Conservation (phyloP, 2,329 filamentous ascomycete genomes). For the Akanthomyces muscarius region DNA sequence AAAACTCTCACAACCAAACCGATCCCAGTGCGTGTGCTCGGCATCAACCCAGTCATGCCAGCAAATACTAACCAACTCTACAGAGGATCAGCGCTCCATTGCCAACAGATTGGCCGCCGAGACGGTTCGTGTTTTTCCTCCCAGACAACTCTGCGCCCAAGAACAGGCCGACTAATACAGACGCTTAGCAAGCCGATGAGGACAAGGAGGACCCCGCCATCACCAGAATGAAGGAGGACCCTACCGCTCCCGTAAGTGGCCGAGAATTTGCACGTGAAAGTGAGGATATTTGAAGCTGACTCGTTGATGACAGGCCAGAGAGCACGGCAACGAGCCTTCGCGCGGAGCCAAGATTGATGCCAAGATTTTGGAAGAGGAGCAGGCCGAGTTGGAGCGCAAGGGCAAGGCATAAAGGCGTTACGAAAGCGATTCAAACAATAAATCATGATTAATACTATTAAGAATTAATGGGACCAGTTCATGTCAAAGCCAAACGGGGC, state of each 20-base stretch:
- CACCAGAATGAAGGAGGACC: slow-evolving; percentile 45
- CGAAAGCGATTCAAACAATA: background rate
- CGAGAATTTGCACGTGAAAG: background rate
- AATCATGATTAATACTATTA: background rate
- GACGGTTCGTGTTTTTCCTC: slow-evolving; percentile 34
- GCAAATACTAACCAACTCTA: slow-evolving; percentile 18
- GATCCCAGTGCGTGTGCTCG: slow-evolving; percentile 59
- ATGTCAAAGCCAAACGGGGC: no score
- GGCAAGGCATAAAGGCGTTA: slow-evolving; percentile 31
- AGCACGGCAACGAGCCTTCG: slow-evolving; percentile 65
- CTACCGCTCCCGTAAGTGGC: slow-evolving; percentile 45
- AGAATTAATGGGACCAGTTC: background rate
- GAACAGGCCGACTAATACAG: background rate
- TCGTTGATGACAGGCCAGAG: slow-evolving; percentile 40
- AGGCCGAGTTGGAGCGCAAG: slow-evolving; percentile 57
- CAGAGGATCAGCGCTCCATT: slow-evolving; percentile 62
- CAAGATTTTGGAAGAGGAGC: slow-evolving; percentile 59
- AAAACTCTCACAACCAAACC: slow-evolving; percentile 59
- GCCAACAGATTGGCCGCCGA: slow-evolving; percentile 64
- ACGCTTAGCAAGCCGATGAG: background rate
- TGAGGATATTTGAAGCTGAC: background rate
- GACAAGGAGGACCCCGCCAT: slow-evolving; percentile 33
- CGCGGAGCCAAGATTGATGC: slow-evolving; percentile 65
- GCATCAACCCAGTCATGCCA: background rate
- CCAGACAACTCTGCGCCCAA: background rate